Percentiles rank a stretch among this genome's conserved stretches.
Conservation (phyloP, 192 early-diverging fungal species). For the Haplosporangium gracile region DNA sequence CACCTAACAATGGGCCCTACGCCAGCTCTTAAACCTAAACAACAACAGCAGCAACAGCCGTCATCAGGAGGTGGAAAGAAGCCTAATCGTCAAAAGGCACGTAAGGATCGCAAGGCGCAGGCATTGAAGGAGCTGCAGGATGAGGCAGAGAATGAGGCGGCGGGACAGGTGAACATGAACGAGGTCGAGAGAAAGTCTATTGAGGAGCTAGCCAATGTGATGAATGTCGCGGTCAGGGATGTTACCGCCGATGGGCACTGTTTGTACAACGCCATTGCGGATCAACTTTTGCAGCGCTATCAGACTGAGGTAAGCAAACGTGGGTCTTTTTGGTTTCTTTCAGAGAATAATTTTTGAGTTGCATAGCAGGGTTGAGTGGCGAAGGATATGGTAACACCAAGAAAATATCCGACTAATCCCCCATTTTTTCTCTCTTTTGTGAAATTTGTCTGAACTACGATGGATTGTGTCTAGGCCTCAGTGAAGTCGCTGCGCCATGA, state of each 20-base stretch:
- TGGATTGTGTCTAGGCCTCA: constrained; percentile 24
- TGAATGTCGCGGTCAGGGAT: constrained; percentile 75
- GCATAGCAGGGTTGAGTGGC: not conserved
- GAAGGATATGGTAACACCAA: not conserved
- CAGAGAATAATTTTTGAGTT: not conserved
- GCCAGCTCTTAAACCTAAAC: constrained; percentile 22
- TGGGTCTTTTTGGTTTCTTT: not conserved
- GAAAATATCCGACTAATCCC: not conserved
- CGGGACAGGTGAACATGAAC: constrained; percentile 79
- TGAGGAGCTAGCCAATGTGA: constrained; percentile 62
- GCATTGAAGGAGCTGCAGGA: constrained; percentile 78
- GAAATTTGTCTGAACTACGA: not conserved
- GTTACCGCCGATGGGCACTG: constrained; percentile 94
- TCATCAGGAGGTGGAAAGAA: constrained; percentile 22
- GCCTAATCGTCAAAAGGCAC: constrained; percentile 65
- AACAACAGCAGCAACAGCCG: constrained; percentile 19
- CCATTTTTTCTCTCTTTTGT: not conserved
- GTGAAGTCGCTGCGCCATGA: constrained; percentile 78
- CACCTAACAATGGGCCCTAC: constrained; percentile 31
- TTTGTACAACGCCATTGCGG: constrained; percentile 90
- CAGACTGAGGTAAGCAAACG: constrained; percentile 53
- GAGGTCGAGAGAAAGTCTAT: constrained; percentile 81
- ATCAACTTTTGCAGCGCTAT: constrained; percentile 78
- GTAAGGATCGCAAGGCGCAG: constrained; percentile 78
- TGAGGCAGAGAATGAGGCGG: constrained; percentile 83